Evolutionary conservation across 208 protist genomes (phyloP), one percentile per base, ranked within the genome.

Genomic region (Trypanosomatidae sp.): DNA sequence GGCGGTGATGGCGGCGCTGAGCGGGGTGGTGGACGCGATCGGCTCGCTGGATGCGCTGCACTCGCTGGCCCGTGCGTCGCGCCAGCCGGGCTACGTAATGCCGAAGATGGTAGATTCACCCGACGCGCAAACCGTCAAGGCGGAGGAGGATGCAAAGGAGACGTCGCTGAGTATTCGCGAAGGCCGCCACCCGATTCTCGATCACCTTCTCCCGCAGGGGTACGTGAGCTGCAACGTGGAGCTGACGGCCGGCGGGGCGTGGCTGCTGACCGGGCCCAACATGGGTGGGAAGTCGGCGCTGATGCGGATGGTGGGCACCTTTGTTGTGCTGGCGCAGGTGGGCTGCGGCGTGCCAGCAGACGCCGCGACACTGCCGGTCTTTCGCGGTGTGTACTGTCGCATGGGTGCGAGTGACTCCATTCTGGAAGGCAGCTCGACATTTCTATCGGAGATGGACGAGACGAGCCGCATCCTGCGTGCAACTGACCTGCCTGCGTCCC

Each of bases 391-490:
- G 3, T 98, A 97, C 76, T 94, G 88, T 62, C 85, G 98, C 36
- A 98, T 99, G 86, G 98, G 98, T 25, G 92, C 97, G 0, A 84
- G 79, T 47, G 98, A 99, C 80, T 87, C 97, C 36, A 79, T 99
- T 12, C 72, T 93, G 1, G 86, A 98, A 56, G 94, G 97, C 69
- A 69, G 80, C 65, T 98, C 91, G 19, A 99, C 98, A 3, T 99
- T 99, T 77, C 86, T 99, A 65, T 92, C 96, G 0, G 98, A 99
- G 76, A 99, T 99, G 96, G 68, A 89, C 9, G 98, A 99, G 81
- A 99, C 98, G 4, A 88, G 94, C 36, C 85, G 85, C 9, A 99
- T 99, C 74, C 66, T 99, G 13, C 79, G 76, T 33, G 62, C 94
- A 5, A 69, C 82, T 7, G 69, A 75, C 1, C 97, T 99, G 0